phyloP scores from a whole-genome alignment of 139 green algal genomes.

The Chlamydomonas sp. region DNA sequence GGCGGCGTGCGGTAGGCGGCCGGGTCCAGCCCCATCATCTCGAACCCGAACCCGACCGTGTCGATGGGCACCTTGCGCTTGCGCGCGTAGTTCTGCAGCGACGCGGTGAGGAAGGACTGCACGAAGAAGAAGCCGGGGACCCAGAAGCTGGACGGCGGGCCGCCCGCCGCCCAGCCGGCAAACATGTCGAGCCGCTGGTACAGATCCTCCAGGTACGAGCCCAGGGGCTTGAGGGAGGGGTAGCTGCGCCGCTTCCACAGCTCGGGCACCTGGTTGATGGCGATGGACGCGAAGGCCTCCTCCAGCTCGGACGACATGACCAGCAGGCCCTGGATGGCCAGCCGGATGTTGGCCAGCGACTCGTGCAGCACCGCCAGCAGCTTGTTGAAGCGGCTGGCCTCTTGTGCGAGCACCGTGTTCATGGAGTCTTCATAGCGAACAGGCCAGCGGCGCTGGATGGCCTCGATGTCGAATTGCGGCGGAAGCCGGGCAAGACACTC shows the following conservation, averaged over 20 bases:
- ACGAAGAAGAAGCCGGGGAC: slow-evolving; percentile 89
- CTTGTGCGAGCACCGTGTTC: slow-evolving; percentile 76
- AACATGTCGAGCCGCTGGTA: slow-evolving; percentile 73
- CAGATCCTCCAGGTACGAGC: slow-evolving; percentile 79
- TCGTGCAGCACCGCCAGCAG: slow-evolving; percentile 63
- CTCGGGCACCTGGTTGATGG: slow-evolving; percentile 75
- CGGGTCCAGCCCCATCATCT: slow-evolving; percentile 73
- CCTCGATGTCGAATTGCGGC: slow-evolving; percentile 71
- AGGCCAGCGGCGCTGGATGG: slow-evolving; percentile 60
- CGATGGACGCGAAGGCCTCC: slow-evolving; percentile 69
- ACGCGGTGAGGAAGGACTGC: slow-evolving; percentile 82
- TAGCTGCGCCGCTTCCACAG: slow-evolving; percentile 76
- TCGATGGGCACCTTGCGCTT: slow-evolving; percentile 78
- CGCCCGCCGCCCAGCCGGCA: slow-evolving; percentile 56
- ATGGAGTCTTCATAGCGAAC: slow-evolving; percentile 74
- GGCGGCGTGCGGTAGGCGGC: slow-evolving; percentile 55
- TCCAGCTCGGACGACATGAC: slow-evolving; percentile 87
- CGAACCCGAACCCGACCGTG: slow-evolving; percentile 78
- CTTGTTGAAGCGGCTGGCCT: slow-evolving; percentile 78
- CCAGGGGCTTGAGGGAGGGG: slow-evolving; percentile 77
- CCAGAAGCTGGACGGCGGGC: slow-evolving; percentile 76
- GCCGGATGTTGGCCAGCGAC: slow-evolving; percentile 64
- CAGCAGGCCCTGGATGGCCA: slow-evolving; percentile 71
- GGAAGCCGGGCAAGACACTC: slow-evolving; percentile 71
- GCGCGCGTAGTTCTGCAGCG: slow-evolving; percentile 83